Conservation (phyloP, 371 early-diverging fungal genomes). For the Dinochytrium kinnereticum region DNA sequence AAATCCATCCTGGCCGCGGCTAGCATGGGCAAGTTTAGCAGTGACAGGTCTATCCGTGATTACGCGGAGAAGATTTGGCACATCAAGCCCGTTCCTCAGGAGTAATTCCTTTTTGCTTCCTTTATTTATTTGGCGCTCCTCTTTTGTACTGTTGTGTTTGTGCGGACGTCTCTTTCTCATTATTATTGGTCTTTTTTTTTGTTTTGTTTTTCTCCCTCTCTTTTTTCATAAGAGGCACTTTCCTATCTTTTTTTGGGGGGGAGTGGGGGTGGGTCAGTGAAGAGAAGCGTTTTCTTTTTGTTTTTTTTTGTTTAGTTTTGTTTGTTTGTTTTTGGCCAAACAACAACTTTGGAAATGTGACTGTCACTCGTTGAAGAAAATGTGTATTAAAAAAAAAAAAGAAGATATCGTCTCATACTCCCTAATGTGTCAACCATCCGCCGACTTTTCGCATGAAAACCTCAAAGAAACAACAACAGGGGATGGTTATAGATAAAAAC, state of each 20-base stretch:
- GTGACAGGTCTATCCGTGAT: constrained; percentile 75
- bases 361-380: too few species aligned
- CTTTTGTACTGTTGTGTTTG: background rate
- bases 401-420: too few species aligned
- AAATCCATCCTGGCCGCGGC: constrained; percentile 87
- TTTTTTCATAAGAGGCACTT: too few species aligned
- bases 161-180: background rate
- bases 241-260: background rate
- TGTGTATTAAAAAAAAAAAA: too few species aligned
- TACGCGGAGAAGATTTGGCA: constrained; percentile 89
- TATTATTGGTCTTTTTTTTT: background rate
- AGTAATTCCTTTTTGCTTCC: constrained; percentile 2
- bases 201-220: background rate
- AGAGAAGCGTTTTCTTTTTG: background rate
- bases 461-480: too few species aligned
- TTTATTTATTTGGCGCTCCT: background rate
- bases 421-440: too few species aligned
- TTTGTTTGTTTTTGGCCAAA: background rate
- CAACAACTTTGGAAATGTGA: too few species aligned
- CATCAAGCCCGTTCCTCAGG: constrained; percentile 29
- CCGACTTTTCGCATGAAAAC: too few species aligned
- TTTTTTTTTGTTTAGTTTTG: background rate
- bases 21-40: constrained; percentile 89
- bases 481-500: too few species aligned
- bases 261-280: too few species aligned